Conservation (phyloP, 2,329 filamentous ascomycete genomes). For the Xylaria polymorpha region DNA sequence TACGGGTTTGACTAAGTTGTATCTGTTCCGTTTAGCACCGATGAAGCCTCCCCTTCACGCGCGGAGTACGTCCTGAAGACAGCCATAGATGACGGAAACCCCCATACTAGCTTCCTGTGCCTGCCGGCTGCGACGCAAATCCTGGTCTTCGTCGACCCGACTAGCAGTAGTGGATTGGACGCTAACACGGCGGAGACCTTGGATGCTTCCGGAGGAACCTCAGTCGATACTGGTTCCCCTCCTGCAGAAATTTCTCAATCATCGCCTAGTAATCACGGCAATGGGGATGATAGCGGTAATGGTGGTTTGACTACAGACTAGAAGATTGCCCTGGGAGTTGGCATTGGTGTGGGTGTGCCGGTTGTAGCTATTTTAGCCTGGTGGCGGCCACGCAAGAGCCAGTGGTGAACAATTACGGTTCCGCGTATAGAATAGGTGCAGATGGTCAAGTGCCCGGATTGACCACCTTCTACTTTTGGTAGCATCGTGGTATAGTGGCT, state of each 20-base stretch:
- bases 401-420: not conserved
- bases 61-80: conserved; percentile 13
- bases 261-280: not conserved
- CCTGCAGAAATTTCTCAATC: not conserved
- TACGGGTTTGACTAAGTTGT: not conserved
- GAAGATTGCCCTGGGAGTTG: conserved; percentile 6
- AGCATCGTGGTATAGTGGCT: no score
- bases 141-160: conserved; percentile 12
- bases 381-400: conserved; percentile 15
- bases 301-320: conserved; percentile 4
- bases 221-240: not conserved
- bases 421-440: no score
- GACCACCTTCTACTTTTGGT: no score
- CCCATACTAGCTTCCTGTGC: conserved; percentile 8
- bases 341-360: conserved; percentile 2
- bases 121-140: not conserved
- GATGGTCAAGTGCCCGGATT: no score
- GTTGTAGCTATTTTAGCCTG: conserved; percentile 6
- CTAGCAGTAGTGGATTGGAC: not conserved
- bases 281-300: no score
- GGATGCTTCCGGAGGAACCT: not conserved
- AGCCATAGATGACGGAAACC: conserved; percentile 1
- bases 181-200: not conserved
- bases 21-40: not conserved
- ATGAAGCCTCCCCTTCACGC: conserved; percentile 8